Evolutionary conservation across 2,329 filamentous ascomycete genomes (phyloP), one percentile per base, ranked within the genome.

Genomic region (Trichoderma semiorbis): DNA sequence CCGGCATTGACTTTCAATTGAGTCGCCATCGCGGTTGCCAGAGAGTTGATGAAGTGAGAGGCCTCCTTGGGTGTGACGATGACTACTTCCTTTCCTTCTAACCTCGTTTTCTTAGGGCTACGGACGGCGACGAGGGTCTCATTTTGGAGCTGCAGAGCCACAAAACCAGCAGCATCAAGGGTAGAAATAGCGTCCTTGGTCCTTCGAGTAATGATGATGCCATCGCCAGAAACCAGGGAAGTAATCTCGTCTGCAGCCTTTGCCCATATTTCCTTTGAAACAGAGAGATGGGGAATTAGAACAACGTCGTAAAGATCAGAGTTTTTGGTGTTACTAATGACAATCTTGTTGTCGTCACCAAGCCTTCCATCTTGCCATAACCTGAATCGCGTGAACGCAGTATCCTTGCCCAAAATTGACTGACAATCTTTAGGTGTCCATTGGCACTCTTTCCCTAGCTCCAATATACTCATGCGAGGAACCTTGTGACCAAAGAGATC

Each of bases 401-500:
- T 69, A 28, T 50, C 66, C 21, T 69, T 69, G 14, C 66, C 66
- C n/a, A 69, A 34, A 11, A 69, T 61, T 14, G 55, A 1, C 14
- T 61, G 55, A 3, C 66, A 69, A 14, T 61, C 66, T 1, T 69
- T 69, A 16, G 55, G 66, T 8, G 66, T 61, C 66, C 66, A 69
- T 18, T 61, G 55, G 5, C 36, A 8, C 5, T 69, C 55, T 34
- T 69, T 36, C 6, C 55, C 26, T 11, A 69, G 36, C 14, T 69
- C 66, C n/a, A 69, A 18, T 16, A 69, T 28, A n/a, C 66, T 69
- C 66, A 69, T 69, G 16, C 66, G 66, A 50, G 66, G 66, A 34
- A 50, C 57, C 36, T 69, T 69, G 36, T 69, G 66, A 5, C 55
- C 66, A 8, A 50, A 69, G 11, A 69, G 66, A 7, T 69, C 55